Conservation (phyloP, 768 basidiomycete genomes). For the Boletus huronensis region DNA sequence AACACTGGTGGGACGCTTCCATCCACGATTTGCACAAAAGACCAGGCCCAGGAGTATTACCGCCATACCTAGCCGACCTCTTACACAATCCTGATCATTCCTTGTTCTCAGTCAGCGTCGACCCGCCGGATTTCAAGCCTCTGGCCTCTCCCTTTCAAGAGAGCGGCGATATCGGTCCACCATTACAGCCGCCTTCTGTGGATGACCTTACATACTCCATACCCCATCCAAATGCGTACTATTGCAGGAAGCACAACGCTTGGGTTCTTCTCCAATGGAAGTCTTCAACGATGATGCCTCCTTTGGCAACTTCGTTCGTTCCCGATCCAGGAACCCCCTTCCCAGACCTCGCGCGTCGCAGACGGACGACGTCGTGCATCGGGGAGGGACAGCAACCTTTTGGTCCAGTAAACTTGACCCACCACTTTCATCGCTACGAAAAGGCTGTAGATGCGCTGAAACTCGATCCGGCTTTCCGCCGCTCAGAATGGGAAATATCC, state of each 20-base stretch:
- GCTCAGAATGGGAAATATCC: conserved; percentile 58
- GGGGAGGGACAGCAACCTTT: conserved; percentile 47
- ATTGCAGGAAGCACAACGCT: conserved; percentile 76
- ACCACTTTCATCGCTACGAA: conserved; percentile 78
- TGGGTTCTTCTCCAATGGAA: conserved; percentile 79
- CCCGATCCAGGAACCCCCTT: conserved; percentile 41
- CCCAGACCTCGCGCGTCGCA: conserved; percentile 53
- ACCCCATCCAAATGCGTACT: conserved; percentile 81
- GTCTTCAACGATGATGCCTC: conserved; percentile 56
- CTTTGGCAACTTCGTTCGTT: conserved; percentile 54
- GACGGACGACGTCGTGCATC: conserved; percentile 50
- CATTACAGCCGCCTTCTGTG: conserved; percentile 43
- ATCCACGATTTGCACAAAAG: conserved; percentile 44
- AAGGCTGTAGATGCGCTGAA: conserved; percentile 67
- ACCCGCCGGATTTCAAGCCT: conserved; percentile 32
- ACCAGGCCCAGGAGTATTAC: conserved; percentile 69
- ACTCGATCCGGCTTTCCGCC: conserved; percentile 57
- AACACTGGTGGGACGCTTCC: conserved; percentile 63
- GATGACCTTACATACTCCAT: conserved; percentile 66
- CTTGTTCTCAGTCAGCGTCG: conserved; percentile 56
- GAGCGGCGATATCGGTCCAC: conserved; percentile 11
- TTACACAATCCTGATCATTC: conserved; percentile 73
- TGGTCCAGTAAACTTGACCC: conserved; percentile 55
- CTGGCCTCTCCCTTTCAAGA: conserved; percentile 18
- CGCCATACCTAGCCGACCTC: conserved; percentile 61